Base-by-base conservation (phyloP, 768 basidiomycete species). In the Termitomyces sp. region DNA sequence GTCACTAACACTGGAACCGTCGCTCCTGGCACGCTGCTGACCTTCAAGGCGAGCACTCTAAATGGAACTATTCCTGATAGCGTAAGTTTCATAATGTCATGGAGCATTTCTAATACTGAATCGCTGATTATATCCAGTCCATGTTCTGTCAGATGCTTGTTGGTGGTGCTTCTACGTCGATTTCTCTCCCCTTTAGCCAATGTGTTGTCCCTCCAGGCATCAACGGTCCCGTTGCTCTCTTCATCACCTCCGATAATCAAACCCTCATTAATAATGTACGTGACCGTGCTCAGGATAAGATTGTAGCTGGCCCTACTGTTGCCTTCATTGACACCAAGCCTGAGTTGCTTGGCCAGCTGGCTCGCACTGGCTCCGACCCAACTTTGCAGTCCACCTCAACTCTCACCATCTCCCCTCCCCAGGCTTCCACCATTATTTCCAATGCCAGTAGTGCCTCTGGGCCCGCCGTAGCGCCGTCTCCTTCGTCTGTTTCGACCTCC, bases 61-160 rank as follows among this genome's bases (percentile, higher is more conserved):
- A 83, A 81, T 55, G 77, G 80, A 58, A 76, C 74, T 42, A 71
- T 76, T 51, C 70, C 76, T 47, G 66, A 70, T 28, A 68, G 73
- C 31, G 80, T 81, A 64, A 71, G 77, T 69, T 41, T 9, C 10
- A 3, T 33, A 46, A 45, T n/a, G 18, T 20, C 13, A 18, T 46
- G 18, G 10, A 28, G n/a, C 37, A 31, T 13, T 33, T 16, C 7
- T 15, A 12, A 42, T 42, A 33, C 24, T 55, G 31, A 39, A 34
- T 29, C 18, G 26, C 12, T 33, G n/a, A n/a, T 28, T 3, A 4
- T 20, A 4, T 33, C 20, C 64, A 88, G 86, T 67, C 65, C 60
- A 66, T 88, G 34, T 82, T 77, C 72, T 92, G 91, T 71, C 86
- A 92, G 72, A 90, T 93, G 82, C 70, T 93, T 63, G 62, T 83